Evolutionary conservation across 352 stramenopile species (phyloP).

Genomic region (Phytophthora europaea): DNA sequence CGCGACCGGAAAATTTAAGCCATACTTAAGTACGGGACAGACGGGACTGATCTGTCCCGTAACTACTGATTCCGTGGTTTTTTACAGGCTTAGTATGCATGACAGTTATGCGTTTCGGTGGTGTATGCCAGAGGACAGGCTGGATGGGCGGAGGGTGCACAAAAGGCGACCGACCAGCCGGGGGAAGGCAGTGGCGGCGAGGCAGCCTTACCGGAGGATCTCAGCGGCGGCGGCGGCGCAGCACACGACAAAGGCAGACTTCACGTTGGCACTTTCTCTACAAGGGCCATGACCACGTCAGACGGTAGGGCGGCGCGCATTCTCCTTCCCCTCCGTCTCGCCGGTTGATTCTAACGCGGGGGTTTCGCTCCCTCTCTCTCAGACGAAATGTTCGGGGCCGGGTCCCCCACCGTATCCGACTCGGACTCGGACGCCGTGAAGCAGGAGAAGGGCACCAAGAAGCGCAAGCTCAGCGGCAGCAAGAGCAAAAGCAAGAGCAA

Average conservation of each 20-base stretch:
- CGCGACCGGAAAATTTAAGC: too few species aligned
- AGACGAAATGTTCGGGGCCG: slow-evolving; percentile 78
- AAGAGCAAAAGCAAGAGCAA: slow-evolving; percentile 48
- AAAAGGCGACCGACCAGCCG: background rate
- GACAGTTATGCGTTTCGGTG: background rate
- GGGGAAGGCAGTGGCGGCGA: background rate
- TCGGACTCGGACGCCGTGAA: slow-evolving; percentile 81
- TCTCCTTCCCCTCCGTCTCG: background rate
- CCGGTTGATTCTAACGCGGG: slow-evolving; percentile 10
- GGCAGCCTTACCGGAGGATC: background rate
- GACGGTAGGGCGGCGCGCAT: slow-evolving; percentile 22
- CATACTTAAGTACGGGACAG: too few species aligned
- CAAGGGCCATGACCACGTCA: slow-evolving; percentile 22
- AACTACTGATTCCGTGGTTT: too few species aligned
- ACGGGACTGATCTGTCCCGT: too few species aligned
- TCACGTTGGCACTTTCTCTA: background rate
- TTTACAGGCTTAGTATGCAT: too few species aligned
- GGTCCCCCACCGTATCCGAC: slow-evolving; percentile 86
- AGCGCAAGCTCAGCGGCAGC: slow-evolving; percentile 68
- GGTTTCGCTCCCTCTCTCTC: slow-evolving; percentile 3
- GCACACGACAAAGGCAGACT: background rate
- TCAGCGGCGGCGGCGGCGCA: background rate
- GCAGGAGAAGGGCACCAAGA: slow-evolving; percentile 58
- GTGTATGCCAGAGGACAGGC: background rate
- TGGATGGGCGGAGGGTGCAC: background rate